Conservation (phyloP, 2,329 filamentous ascomycete genomes). For the Dothideomycetes sp. region DNA sequence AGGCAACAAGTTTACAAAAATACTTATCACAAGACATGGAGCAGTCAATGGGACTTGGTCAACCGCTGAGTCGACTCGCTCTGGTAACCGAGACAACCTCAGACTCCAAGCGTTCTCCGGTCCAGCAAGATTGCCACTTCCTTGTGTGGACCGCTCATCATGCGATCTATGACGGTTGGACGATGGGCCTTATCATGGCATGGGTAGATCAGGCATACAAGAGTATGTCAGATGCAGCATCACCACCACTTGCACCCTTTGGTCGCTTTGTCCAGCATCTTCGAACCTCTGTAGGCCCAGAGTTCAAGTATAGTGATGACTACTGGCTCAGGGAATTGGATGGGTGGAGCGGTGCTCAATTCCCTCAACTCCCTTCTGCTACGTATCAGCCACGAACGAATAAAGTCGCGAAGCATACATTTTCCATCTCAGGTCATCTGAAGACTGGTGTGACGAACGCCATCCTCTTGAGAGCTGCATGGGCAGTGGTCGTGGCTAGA, state of each 20-base stretch:
- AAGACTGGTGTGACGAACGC: neutral
- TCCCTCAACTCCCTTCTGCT: neutral
- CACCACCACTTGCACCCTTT: neutral
- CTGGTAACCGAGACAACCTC: too few relatives aligned
- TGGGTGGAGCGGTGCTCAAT: neutral
- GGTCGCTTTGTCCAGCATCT: neutral
- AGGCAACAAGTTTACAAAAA: too few relatives aligned
- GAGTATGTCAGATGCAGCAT: neutral
- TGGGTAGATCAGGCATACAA: neutral
- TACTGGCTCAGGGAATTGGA: neutral
- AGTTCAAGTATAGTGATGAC: neutral
- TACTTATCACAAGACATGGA: too few relatives aligned
- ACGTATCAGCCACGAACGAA: too few relatives aligned
- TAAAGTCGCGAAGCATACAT: too few relatives aligned
- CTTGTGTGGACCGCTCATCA: too few relatives aligned
- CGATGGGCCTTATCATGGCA: neutral
- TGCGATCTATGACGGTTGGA: neutral
- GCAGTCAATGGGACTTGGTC: too few relatives aligned
- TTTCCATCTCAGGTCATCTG: neutral
- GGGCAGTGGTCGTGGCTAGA: neutral
- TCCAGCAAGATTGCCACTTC: too few relatives aligned
- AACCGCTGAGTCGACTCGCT: too few relatives aligned
- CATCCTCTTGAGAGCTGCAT: neutral
- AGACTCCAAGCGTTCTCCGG: too few relatives aligned
- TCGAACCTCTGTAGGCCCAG: neutral